Percentiles rank a stretch among this genome's conserved stretches.
These are phyloP conservation scores for Fusarium keratoplasticum DNA, from an alignment of 2,329 filamentous ascomycete species.

Conservation along the genomic window DNA sequence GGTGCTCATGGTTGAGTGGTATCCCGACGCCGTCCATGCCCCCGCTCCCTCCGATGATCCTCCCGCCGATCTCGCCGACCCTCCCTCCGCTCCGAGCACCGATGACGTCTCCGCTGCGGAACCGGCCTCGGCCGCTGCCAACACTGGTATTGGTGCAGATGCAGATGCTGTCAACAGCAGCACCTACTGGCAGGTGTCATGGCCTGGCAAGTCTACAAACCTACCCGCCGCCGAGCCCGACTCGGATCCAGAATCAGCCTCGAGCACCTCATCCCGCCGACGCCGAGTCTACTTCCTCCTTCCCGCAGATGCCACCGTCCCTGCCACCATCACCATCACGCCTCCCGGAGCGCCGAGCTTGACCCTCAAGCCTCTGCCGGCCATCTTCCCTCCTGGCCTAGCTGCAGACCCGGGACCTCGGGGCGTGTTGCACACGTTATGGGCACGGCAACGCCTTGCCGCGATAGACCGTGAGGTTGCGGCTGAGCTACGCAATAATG, in stretches of 20 bases:
- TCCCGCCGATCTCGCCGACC: slow-evolving; percentile 15
- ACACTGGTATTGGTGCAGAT: not conserved
- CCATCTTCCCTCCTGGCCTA: slow-evolving; percentile 84
- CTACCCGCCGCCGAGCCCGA: slow-evolving; percentile 67
- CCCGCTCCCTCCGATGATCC: slow-evolving; percentile 27
- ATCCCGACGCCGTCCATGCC: slow-evolving; percentile 51
- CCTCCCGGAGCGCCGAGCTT: slow-evolving; percentile 56
- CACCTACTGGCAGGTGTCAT: slow-evolving; percentile 78
- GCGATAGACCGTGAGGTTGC: slow-evolving; percentile 83
- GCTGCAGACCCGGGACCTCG: slow-evolving; percentile 78
- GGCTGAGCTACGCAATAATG: slow-evolving; percentile 77
- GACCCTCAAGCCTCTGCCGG: slow-evolving; percentile 82
- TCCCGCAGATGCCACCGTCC: slow-evolving; percentile 77
- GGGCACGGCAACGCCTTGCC: slow-evolving; percentile 85
- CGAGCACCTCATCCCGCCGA: slow-evolving; percentile 39
- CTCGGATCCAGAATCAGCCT: slow-evolving; percentile 47
- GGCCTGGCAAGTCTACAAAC: slow-evolving; percentile 82
- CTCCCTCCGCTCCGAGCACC: slow-evolving; percentile 27
- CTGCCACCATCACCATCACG: slow-evolving; percentile 76
- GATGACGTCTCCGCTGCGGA: slow-evolving; percentile 37
- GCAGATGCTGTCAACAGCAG: slow-evolving; percentile 9
- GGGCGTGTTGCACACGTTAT: slow-evolving; percentile 88
- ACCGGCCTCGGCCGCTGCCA: slow-evolving; percentile 17
- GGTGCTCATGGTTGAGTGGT: slow-evolving; percentile 94
- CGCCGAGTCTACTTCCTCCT: slow-evolving; percentile 85